Conservation (phyloP, 176 grass and related monocot genomes). For the Luzula sylvatica region DNA sequence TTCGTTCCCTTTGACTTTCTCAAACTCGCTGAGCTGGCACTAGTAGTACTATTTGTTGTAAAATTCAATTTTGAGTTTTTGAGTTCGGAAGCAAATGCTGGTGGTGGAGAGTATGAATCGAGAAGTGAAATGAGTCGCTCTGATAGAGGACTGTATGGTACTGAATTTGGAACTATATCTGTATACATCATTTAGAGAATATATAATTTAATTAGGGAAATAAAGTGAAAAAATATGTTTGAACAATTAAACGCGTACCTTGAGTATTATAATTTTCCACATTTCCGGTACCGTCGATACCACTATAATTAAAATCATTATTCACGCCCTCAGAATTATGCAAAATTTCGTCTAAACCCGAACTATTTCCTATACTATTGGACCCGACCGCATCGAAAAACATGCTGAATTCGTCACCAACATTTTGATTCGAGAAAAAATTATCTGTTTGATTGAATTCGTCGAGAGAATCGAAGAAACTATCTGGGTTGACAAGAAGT, state of each 20-base stretch:
- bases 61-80: background rate
- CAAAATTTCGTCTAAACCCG: background rate
- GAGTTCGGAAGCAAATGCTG: constrained; percentile 15
- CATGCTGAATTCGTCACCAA: background rate
- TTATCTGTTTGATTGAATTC: background rate
- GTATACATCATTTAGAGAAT: background rate
- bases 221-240: background rate
- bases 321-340: background rate
- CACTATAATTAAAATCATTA: background rate
- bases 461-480: constrained; percentile 8
- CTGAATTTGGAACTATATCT: constrained; percentile 8
- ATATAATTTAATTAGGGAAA: background rate
- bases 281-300: background rate
- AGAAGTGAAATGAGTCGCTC: background rate
- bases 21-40: background rate
- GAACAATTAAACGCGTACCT: constrained; percentile 7
- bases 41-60: background rate
- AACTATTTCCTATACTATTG: background rate
- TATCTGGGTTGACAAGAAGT: background rate
- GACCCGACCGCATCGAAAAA: background rate
- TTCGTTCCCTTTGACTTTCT: background rate
- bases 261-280: constrained; percentile 5
- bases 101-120: constrained; percentile 11
- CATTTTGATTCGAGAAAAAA: constrained; percentile 3
- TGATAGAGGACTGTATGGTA: constrained; percentile 15